phyloP scores from a whole-genome alignment of 176 grass and related monocot species.

The Puya raimondii region DNA sequence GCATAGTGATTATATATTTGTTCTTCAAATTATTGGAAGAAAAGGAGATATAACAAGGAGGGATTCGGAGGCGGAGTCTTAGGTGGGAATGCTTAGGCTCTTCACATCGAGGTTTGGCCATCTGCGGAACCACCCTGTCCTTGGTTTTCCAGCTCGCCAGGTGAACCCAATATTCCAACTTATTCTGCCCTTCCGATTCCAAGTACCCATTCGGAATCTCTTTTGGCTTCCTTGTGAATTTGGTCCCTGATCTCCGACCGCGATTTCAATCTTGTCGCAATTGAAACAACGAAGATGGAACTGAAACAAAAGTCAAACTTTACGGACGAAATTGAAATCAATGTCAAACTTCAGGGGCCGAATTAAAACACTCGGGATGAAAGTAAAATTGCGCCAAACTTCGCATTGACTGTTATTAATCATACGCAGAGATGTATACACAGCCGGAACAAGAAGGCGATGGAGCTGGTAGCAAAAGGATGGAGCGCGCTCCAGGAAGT shows the following conservation, averaged over 20 bases:
- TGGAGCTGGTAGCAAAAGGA: constrained; percentile 80
- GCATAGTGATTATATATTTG: too few species aligned
- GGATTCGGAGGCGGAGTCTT: not conserved
- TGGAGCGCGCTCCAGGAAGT: constrained; percentile 95
- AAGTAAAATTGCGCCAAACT: too few species aligned
- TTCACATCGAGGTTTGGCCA: constrained; percentile 16
- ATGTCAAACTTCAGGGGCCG: not conserved
- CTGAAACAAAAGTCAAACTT: too few species aligned
- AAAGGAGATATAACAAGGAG: too few species aligned
- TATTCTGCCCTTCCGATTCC: too few species aligned
- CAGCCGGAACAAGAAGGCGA: constrained; percentile 80
- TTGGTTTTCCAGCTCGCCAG: constrained; percentile 23
- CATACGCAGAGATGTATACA: constrained; percentile 55
- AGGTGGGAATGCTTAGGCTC: constrained; percentile 19
- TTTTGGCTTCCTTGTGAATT: not conserved
- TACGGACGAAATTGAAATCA: too few species aligned
- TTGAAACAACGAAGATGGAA: too few species aligned
- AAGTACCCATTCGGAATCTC: not conserved
- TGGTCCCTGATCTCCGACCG: not conserved
- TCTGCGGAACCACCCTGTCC: constrained; percentile 14
- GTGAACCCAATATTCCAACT: constrained; percentile 9
- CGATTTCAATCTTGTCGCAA: too few species aligned
- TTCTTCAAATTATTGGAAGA: too few species aligned
- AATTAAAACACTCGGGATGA: too few species aligned
- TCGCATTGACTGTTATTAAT: too few species aligned